Evolutionary conservation across 2,329 filamentous ascomycete genomes (phyloP).

Genomic region (Coniochaeta hoffmannii): DNA sequence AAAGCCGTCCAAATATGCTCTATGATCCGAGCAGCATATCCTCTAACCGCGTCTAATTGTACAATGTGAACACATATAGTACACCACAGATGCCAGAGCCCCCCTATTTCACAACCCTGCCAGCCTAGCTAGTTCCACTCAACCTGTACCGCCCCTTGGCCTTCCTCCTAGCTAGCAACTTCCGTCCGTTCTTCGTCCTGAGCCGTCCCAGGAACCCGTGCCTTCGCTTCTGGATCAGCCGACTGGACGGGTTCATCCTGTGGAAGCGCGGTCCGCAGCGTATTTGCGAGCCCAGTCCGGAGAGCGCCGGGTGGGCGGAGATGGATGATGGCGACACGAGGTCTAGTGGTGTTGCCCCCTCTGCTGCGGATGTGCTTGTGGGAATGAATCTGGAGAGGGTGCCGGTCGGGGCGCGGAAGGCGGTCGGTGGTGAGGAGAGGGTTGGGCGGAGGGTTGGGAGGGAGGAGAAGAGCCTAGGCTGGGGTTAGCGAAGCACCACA

Average conservation of each 20-base stretch:
- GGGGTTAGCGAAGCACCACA: neutral
- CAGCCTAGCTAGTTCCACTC: conserved; percentile 18
- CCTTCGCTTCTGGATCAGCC: conserved; percentile 51
- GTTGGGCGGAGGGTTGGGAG: conserved; percentile 44
- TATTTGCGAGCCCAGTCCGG: conserved; percentile 35
- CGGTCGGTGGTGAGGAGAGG: conserved; percentile 23
- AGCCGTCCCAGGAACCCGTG: conserved; percentile 48
- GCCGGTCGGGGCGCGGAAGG: conserved; percentile 20
- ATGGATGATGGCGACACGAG: conserved; percentile 38
- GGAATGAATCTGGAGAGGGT: conserved; percentile 21
- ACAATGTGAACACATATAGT: neutral
- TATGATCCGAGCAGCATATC: neutral
- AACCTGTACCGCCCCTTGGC: conserved; percentile 44
- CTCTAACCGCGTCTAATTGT: neutral
- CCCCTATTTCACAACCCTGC: neutral
- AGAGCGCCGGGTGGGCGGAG: conserved; percentile 45
- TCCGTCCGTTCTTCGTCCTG: conserved; percentile 42
- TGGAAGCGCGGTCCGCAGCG: conserved; percentile 53
- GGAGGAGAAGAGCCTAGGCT: conserved; percentile 26
- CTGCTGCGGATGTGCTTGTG: conserved; percentile 9
- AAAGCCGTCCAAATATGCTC: neutral
- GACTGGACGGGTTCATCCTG: conserved; percentile 41
- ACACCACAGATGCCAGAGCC: neutral
- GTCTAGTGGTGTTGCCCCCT: conserved; percentile 24
- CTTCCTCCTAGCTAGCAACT: conserved; percentile 43